These are phyloP conservation scores for Aspergillus pseudoterreus DNA, from an alignment of 2,329 filamentous ascomycete species.

Conservation along the genomic window DNA sequence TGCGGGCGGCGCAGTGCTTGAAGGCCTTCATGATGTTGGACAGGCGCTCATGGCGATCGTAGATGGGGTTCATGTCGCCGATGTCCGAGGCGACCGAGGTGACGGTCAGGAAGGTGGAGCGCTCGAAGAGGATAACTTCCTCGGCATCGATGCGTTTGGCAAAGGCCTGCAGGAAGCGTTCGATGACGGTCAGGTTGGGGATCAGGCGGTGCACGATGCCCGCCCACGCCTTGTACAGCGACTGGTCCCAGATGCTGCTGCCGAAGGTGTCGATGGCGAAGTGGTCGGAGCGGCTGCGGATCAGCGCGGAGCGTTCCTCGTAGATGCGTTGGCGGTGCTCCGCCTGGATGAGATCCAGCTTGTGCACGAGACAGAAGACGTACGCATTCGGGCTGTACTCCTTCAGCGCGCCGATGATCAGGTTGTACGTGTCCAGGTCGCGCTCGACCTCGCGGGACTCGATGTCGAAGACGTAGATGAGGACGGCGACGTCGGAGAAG, in stretches of 20 bases:
- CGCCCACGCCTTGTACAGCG: slow-evolving; percentile 96
- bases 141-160: slow-evolving; percentile 85
- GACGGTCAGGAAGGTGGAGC: slow-evolving; percentile 94
- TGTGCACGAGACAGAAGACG: slow-evolving; percentile 95
- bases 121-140: slow-evolving; percentile 90
- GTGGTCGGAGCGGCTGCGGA: slow-evolving; percentile 68
- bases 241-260: slow-evolving; percentile 98
- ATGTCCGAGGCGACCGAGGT: slow-evolving; percentile 78
- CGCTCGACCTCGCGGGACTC: slow-evolving; percentile 92
- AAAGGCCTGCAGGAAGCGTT: slow-evolving; percentile 76
- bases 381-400: slow-evolving; percentile 79
- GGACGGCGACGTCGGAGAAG: slow-evolving; percentile 91
- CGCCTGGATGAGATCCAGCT: slow-evolving; percentile 92
- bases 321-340: slow-evolving; percentile 77
- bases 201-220: slow-evolving; percentile 97
- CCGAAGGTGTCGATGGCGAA: slow-evolving; percentile 84
- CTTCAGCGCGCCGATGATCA: slow-evolving; percentile 81
- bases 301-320: slow-evolving; percentile 73
- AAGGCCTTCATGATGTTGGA: slow-evolving; percentile 98
- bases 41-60: slow-evolving; percentile 89
- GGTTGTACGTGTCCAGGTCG: slow-evolving; percentile 86
- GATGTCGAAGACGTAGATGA: slow-evolving; percentile 99
- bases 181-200: slow-evolving; percentile 86
- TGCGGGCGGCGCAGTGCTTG: slow-evolving; percentile 67
- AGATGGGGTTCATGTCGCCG: slow-evolving; percentile 77